Percentiles rank a stretch among this genome's conserved stretches.
These are phyloP conservation scores for Chaetomium sp. DNA, from an alignment of 2,329 filamentous ascomycete genomes.

Conservation along the genomic window DNA sequence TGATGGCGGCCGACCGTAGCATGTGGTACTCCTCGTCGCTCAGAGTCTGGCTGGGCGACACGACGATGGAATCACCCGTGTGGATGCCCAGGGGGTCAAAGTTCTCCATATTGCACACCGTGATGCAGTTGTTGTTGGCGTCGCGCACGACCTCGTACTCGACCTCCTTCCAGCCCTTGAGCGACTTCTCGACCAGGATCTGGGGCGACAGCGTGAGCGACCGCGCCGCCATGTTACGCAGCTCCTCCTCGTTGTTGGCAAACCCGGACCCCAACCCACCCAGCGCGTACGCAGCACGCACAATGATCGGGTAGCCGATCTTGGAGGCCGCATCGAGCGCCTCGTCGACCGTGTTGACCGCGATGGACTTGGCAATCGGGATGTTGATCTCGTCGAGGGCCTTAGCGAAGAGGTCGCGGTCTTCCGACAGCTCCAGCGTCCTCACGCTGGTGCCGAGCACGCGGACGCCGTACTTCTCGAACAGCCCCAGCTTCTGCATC, in stretches of 20 bases:
- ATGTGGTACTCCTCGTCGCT: conserved; percentile 99
- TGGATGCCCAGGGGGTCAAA: conserved; percentile 97
- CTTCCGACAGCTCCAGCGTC: conserved; percentile 90
- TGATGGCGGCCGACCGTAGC: conserved; percentile 94
- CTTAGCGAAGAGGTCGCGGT: conserved; percentile 92
- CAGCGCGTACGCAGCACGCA: conserved; percentile 91
- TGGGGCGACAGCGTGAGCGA: conserved; percentile 92
- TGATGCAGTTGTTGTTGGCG: conserved; percentile 97
- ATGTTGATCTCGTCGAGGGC: conserved; percentile 96
- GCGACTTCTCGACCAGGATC: conserved; percentile 94
- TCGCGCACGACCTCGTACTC: conserved; percentile 98
- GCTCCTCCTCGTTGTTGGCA: conserved; percentile 86
- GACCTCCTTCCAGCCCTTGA: conserved; percentile 99
- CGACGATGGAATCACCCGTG: conserved; percentile 97
- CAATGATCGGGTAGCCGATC: conserved; percentile 95
- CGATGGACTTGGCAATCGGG: conserved; percentile 92
- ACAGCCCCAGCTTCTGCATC: conserved; percentile 93
- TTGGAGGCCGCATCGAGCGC: conserved; percentile 79
- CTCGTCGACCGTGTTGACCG: conserved; percentile 85
- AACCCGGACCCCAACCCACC: conserved; percentile 96
- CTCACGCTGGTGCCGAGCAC: conserved; percentile 92
- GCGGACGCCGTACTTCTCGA: conserved; percentile 91
- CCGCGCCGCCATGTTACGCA: conserved; percentile 85
- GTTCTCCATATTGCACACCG: conserved; percentile 98
- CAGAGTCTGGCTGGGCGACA: conserved; percentile 92